A percentile compares a stretch with the other conserved stretches of the same genome.
Evolutionary conservation across 2,329 filamentous ascomycete species (phyloP).

Genomic region (Leptodontidium sp.): DNA sequence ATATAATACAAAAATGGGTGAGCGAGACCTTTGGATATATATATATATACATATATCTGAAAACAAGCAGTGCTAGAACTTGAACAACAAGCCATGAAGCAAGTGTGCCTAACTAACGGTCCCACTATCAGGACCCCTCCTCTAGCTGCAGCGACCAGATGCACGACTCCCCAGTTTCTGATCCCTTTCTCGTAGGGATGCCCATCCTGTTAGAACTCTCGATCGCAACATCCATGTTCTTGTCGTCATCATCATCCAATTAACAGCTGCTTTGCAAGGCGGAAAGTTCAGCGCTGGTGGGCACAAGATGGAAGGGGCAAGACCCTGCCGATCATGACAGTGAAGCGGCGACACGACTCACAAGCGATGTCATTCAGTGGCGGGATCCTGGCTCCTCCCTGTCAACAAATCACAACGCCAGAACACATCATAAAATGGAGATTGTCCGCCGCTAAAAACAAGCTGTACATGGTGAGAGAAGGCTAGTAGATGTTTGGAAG

Average conservation of each 20-base stretch:
- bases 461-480: constrained; percentile 1
- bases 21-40: background rate
- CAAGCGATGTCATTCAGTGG: constrained; percentile 31
- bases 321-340: constrained; percentile 35
- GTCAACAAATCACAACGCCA: background rate
- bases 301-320: constrained; percentile 12
- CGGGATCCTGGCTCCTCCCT: constrained; percentile 1
- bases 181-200: constrained; percentile 13
- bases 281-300: constrained; percentile 10
- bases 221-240: constrained; percentile 23
- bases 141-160: background rate
- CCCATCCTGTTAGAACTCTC: background rate
- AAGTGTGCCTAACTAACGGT: constrained; percentile 2
- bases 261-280: background rate
- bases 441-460: constrained; percentile 11
- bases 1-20: background rate
- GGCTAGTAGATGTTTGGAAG: background rate
- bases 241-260: constrained; percentile 26
- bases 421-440: constrained; percentile 4
- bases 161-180: background rate
- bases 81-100: background rate
- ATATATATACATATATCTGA: background rate
- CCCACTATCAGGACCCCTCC: constrained; percentile 17
- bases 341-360: constrained; percentile 24
- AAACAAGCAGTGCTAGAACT: background rate